phyloP scores from a whole-genome alignment of 2,329 filamentous ascomycete genomes.

The Phaeophleospora eucalypticola region DNA sequence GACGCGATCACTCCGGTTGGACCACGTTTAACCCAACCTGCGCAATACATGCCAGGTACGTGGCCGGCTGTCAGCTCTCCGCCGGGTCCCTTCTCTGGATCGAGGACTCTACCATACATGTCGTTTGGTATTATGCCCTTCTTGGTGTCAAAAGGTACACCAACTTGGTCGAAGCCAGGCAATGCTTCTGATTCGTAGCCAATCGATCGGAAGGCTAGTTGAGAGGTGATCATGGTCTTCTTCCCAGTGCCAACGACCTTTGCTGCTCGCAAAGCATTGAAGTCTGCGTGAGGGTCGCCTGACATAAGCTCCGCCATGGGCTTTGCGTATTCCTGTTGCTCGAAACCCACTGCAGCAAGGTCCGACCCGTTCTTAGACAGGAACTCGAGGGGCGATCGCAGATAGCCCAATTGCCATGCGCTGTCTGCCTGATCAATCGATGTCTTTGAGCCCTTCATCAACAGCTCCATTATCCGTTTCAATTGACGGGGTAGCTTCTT shows the following conservation, averaged over 20 bases:
- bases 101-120: conserved; percentile 66
- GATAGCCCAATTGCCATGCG: conserved; percentile 81
- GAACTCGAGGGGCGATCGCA: conserved; percentile 73
- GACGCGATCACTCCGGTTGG: conserved; percentile 94
- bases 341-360: conserved; percentile 66
- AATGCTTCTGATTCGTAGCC: conserved; percentile 83
- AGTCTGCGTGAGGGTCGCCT: conserved; percentile 25
- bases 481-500: conserved; percentile 69
- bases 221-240: conserved; percentile 52
- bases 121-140: conserved; percentile 81
- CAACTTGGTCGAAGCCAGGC: conserved; percentile 66
- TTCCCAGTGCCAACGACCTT: conserved; percentile 30
- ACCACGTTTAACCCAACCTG: conserved; percentile 93
- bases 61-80: conserved; percentile 43
- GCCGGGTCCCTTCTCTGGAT: conserved; percentile 37
- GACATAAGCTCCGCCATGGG: conserved; percentile 16
- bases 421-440: conserved; percentile 50
- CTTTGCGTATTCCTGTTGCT: conserved; percentile 41
- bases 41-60: conserved; percentile 77
- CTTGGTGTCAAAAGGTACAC: conserved; percentile 70
- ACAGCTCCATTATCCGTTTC: conserved; percentile 73
- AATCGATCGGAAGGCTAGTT: conserved; percentile 84
- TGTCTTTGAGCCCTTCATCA: conserved; percentile 67
- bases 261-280: conserved; percentile 28
- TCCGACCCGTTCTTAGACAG: conserved; percentile 45